Evolutionary conservation across 2,329 filamentous ascomycete genomes (phyloP).

Genomic region (Scedosporium boydii): DNA sequence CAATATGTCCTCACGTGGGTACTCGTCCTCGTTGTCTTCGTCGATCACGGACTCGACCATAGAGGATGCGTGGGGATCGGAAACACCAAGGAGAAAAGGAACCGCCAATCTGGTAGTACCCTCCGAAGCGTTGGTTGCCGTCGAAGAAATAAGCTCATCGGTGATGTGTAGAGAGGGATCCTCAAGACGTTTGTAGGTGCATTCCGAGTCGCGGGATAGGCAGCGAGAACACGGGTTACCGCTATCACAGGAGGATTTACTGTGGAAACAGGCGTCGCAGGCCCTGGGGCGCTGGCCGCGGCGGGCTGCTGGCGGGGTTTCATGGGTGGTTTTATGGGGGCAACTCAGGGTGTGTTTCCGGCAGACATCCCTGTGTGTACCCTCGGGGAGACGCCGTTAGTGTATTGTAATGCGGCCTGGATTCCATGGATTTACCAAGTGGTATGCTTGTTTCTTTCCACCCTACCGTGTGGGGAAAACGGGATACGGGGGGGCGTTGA

Average conservation of each 20-base stretch:
- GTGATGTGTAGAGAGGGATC: background rate
- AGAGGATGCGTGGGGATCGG: background rate
- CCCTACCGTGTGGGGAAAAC: background rate
- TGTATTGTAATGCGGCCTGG: background rate
- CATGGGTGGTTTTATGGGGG: background rate
- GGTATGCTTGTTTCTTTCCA: background rate
- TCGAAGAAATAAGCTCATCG: background rate
- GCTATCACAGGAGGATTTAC: constrained; percentile 1
- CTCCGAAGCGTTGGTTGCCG: background rate
- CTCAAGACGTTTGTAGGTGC: constrained; percentile 1
- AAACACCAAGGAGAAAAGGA: background rate
- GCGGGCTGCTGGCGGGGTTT: background rate
- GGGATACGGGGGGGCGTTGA: background rate
- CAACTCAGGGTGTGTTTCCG: constrained; percentile 1
- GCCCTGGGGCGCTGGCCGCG: background rate
- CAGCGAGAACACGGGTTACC: constrained; percentile 1
- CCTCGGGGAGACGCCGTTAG: background rate
- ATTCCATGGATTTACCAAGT: background rate
- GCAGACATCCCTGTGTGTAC: background rate
- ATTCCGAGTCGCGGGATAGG: background rate
- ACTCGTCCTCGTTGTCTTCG: background rate
- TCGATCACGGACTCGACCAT: background rate
- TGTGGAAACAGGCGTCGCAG: constrained; percentile 3
- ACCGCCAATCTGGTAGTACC: background rate
- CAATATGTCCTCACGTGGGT: background rate